phyloP scores from a whole-genome alignment of 139 green algal genomes.

The Coelastrella sp. region DNA sequence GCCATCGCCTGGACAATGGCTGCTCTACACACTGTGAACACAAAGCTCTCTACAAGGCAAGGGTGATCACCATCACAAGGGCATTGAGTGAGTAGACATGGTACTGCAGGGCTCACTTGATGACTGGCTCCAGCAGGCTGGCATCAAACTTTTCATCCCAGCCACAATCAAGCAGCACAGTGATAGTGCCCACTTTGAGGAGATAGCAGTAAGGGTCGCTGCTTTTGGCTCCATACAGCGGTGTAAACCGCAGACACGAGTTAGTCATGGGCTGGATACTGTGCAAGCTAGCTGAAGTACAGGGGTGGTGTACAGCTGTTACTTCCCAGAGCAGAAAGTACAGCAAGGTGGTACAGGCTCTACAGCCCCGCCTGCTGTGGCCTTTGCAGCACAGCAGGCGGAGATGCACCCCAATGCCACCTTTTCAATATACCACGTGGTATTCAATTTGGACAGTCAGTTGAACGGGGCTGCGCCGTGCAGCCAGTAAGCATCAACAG shows the following conservation, averaged over 20 bases:
- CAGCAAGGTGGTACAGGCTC: not conserved
- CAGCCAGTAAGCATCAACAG: too few relatives aligned
- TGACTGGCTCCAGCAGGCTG: slow-evolving; percentile 63
- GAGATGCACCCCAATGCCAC: not conserved
- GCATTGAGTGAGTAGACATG: not conserved
- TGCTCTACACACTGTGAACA: too few relatives aligned
- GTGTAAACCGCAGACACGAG: slow-evolving; percentile 54
- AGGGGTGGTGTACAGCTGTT: not conserved
- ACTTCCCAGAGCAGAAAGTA: too few relatives aligned
- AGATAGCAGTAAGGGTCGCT: slow-evolving; percentile 79
- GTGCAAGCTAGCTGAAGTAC: not conserved
- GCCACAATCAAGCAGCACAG: slow-evolving; percentile 93
- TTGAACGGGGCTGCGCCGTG: too few relatives aligned
- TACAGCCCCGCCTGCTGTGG: not conserved
- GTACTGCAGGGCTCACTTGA: slow-evolving; percentile 1
- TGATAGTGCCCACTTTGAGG: slow-evolving; percentile 75
- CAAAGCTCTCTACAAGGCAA: too few relatives aligned
- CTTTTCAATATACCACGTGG: not conserved
- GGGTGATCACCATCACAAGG: too few relatives aligned
- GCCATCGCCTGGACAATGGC: too few relatives aligned
- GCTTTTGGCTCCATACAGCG: slow-evolving; percentile 67
- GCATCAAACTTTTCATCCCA: slow-evolving; percentile 85
- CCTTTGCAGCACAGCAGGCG: slow-evolving; percentile 5
- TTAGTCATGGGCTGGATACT: not conserved
- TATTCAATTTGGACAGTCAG: too few relatives aligned